phyloP scores from a whole-genome alignment of 352 stramenopile genomes.

The Saprolegnia parasitica region DNA sequence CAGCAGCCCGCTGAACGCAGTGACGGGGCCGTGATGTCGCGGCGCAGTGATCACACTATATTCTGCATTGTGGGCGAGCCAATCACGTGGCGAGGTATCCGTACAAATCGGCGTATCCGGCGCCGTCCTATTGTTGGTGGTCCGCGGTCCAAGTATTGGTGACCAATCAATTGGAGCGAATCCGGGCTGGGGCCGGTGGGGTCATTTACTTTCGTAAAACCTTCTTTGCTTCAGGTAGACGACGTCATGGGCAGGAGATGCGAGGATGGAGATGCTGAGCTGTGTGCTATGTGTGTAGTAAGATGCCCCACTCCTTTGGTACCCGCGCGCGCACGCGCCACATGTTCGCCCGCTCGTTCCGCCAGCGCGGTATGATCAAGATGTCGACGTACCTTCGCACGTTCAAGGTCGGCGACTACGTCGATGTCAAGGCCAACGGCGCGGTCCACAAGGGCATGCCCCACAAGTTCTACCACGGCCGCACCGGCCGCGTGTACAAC shows the following conservation, averaged over 20 bases:
- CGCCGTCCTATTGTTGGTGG: conserved; percentile 28
- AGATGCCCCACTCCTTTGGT: conserved; percentile 99
- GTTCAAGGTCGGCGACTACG: conserved; percentile 99
- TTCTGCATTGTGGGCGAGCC: neutral
- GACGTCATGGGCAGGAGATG: neutral
- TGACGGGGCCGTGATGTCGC: no score
- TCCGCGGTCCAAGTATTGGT: conserved; percentile 18
- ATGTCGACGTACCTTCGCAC: conserved; percentile 97
- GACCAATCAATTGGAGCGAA: conserved; percentile 21
- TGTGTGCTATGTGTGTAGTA: conserved; percentile 16
- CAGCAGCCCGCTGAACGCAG: no score
- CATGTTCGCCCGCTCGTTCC: conserved; percentile 99
- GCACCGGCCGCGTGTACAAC: conserved; percentile 99
- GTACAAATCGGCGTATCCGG: neutral
- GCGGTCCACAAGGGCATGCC: conserved; percentile 99
- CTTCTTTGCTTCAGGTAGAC: conserved; percentile 30
- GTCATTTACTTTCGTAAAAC: conserved; percentile 32
- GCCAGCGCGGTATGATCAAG: conserved; percentile 94
- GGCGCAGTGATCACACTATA: neutral
- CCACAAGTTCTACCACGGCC: conserved; percentile 99
- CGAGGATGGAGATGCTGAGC: conserved; percentile 5
- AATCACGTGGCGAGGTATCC: no score
- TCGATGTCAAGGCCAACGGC: conserved; percentile 99
- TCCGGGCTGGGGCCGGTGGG: neutral
- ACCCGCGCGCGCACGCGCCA: conserved; percentile 98